Conservation (phyloP, 352 stramenopile species). For the Peronospora destructor region DNA sequence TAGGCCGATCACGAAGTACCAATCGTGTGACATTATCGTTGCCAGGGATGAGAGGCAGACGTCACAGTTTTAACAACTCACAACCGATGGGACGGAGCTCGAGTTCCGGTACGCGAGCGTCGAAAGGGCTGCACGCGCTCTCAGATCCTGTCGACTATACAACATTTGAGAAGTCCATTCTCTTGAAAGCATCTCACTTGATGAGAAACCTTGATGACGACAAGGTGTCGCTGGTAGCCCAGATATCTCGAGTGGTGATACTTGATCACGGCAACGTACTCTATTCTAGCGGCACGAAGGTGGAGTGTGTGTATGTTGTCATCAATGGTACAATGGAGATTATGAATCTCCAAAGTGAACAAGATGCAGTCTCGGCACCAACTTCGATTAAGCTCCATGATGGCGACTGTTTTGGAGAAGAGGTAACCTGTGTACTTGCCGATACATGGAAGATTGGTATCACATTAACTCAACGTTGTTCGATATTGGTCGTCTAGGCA, state of each 20-base stretch:
- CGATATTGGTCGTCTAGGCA: constrained; percentile 34
- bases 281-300: constrained; percentile 37
- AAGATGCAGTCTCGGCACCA: background rate
- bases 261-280: constrained; percentile 53
- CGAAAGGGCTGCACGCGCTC: constrained; percentile 30
- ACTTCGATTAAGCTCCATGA: constrained; percentile 45
- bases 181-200: constrained; percentile 75
- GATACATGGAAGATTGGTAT: background rate
- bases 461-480: constrained; percentile 7
- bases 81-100: constrained; percentile 23
- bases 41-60: constrained; percentile 29
- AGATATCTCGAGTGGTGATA: constrained; percentile 58
- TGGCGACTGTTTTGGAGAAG: constrained; percentile 79
- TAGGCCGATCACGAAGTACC: constrained; percentile 41
- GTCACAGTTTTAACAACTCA: constrained; percentile 35
- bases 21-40: constrained; percentile 25
- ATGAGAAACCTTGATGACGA: constrained; percentile 82
- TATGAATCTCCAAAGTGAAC: constrained; percentile 10
- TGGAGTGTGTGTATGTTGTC: constrained; percentile 56
- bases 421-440: constrained; percentile 29
- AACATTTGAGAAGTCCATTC: constrained; percentile 82
- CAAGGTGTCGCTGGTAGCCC: constrained; percentile 70
- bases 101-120: constrained; percentile 18
- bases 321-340: constrained; percentile 69
- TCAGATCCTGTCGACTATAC: constrained; percentile 57